phyloP scores from a whole-genome alignment of 148 eudicot genomes.

The Heliosperma pusillum region DNA sequence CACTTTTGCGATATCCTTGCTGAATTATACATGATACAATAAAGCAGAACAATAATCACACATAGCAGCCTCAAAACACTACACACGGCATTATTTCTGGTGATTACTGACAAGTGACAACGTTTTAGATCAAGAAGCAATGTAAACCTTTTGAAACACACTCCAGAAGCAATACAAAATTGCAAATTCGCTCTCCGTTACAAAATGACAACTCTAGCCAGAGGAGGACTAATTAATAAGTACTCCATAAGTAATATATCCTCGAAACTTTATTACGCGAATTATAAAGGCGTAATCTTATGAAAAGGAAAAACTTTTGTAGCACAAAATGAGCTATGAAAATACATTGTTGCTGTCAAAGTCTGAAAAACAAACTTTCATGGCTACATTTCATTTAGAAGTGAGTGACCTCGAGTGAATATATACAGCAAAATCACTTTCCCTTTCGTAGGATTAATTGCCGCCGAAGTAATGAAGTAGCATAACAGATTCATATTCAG shows the following conservation, averaged over 20 bases:
- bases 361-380: neutral
- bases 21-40: slow-evolving; percentile 21
- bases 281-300: neutral
- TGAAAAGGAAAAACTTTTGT: neutral
- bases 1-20: slow-evolving; percentile 92
- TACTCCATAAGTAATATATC: no score
- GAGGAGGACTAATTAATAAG: neutral
- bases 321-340: neutral
- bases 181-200: neutral
- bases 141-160: no score
- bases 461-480: neutral
- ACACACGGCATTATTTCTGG: no score
- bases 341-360: neutral
- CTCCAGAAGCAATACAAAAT: neutral
- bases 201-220: neutral
- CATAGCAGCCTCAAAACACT: no score
- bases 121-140: no score
- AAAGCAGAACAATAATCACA: neutral
- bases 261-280: neutral
- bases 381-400: neutral
- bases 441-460: neutral
- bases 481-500: neutral
- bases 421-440: neutral
- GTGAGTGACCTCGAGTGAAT: neutral
- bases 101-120: no score